A percentile compares a stretch with the other conserved stretches of the same genome.
phyloP scores from a whole-genome alignment of 257 asterid species.

The Przewalskia tangutica region DNA sequence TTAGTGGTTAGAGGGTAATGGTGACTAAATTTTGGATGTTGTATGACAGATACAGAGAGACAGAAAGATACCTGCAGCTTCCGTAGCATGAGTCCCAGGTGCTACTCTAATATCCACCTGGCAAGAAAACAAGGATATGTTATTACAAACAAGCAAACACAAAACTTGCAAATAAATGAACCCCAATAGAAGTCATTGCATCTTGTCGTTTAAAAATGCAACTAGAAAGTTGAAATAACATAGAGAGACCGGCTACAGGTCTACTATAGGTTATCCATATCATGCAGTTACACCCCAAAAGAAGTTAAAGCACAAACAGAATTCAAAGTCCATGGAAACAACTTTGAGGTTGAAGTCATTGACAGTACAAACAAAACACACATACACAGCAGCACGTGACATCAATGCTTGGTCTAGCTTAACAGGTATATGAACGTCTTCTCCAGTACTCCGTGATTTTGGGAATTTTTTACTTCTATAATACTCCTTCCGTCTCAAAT shows the following conservation, averaged over 20 bases:
- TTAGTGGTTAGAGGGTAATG: neutral
- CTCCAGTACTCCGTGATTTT: neutral
- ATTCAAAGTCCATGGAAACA: no score
- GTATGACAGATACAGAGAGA: constrained; percentile 7
- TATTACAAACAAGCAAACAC: neutral
- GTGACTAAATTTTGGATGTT: neutral
- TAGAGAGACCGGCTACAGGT: neutral
- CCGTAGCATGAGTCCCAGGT: constrained; percentile 88
- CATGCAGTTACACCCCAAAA: no score
- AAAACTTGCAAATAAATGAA: neutral
- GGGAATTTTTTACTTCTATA: neutral
- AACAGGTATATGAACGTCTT: neutral
- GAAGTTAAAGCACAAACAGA: no score
- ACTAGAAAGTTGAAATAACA: neutral
- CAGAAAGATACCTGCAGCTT: constrained; percentile 79
- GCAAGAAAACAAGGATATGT: constrained; percentile 11
- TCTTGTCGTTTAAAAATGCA: neutral
- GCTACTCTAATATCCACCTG: constrained; percentile 94
- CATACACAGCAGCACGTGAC: neutral
- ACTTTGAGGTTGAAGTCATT: no score
- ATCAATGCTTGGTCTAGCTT: neutral
- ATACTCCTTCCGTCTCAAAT: no score
- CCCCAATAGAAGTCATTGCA: neutral
- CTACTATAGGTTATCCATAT: neutral
- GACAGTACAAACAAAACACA: no score